A percentile compares a stretch with the other conserved stretches of the same genome.
phyloP scores from a whole-genome alignment of 1,284 basidiomycete species.

The Heterobasidion irregulare region DNA sequence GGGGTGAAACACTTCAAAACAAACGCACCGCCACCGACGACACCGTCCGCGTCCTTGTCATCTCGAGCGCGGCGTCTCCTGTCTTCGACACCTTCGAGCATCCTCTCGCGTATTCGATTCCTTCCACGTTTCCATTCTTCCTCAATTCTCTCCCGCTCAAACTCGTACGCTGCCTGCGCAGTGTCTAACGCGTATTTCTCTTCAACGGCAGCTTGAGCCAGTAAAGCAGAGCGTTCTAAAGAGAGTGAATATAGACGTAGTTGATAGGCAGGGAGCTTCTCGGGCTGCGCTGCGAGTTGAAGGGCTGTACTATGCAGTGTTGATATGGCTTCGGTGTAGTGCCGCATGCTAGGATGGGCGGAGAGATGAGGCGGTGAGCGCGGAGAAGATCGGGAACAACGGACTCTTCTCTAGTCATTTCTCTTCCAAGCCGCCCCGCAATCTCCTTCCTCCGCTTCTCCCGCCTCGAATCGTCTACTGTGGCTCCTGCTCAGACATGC shows the following conservation, averaged over 20 bases:
- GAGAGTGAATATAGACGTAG: slow-evolving; percentile 63
- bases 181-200: slow-evolving; percentile 56
- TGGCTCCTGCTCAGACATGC: slow-evolving; percentile 6
- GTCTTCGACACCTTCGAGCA: slow-evolving; percentile 79
- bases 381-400: slow-evolving; percentile 19
- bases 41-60: slow-evolving; percentile 76
- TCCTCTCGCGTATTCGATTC: slow-evolving; percentile 60
- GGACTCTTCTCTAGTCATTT: slow-evolving; percentile 68
- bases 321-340: slow-evolving; percentile 46
- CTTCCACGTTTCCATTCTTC: slow-evolving; percentile 70
- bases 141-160: slow-evolving; percentile 67
- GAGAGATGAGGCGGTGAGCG: slow-evolving; percentile 9
- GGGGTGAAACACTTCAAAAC: background rate
- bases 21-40: slow-evolving; percentile 34
- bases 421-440: slow-evolving; percentile 58
- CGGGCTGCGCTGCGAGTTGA: slow-evolving; percentile 59
- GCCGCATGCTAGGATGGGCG: slow-evolving; percentile 31
- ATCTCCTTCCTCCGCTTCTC: slow-evolving; percentile 61
- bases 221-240: slow-evolving; percentile 64
- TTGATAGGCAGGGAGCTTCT: slow-evolving; percentile 52
- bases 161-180: slow-evolving; percentile 62
- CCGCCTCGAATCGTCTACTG: slow-evolving; percentile 35
- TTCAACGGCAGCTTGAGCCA: slow-evolving; percentile 54
- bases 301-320: slow-evolving; percentile 45
- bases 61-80: slow-evolving; percentile 65